Conservation (phyloP, 2,329 filamentous ascomycete genomes). For the Hortaea sp. region DNA sequence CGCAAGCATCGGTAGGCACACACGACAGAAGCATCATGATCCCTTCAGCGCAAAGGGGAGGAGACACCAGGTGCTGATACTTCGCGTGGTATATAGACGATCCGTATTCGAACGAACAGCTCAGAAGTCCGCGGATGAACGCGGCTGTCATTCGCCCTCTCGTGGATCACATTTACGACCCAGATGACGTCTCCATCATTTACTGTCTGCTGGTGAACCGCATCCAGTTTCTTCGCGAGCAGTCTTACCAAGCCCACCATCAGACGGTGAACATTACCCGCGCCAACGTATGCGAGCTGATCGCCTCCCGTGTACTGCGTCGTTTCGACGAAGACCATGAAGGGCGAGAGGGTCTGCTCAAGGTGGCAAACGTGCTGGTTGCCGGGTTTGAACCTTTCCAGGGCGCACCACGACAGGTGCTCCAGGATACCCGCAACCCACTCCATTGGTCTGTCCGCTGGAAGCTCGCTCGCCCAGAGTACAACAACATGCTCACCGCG, state of each 20-base stretch:
- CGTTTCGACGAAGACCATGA: constrained; percentile 70
- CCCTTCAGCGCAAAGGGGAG: too few species aligned
- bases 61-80: constrained; percentile 2
- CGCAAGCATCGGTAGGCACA: constrained; percentile 33
- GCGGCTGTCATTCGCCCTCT: constrained; percentile 67
- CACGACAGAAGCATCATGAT: neutral
- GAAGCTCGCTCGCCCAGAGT: constrained; percentile 32
- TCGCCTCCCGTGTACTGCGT: constrained; percentile 67
- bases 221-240: constrained; percentile 68
- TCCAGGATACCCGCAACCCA: constrained; percentile 44
- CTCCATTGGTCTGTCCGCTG: constrained; percentile 35
- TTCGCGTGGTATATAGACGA: constrained; percentile 36
- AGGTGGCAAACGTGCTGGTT: constrained; percentile 69
- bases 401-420: constrained; percentile 61
- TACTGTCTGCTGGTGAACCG: constrained; percentile 79
- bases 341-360: constrained; percentile 58
- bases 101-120: constrained; percentile 61
- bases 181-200: constrained; percentile 71
- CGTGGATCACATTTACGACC: constrained; percentile 73
- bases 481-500: constrained; percentile 58
- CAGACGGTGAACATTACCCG: constrained; percentile 73
- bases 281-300: constrained; percentile 67
- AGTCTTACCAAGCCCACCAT: constrained; percentile 63
- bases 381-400: constrained; percentile 80
- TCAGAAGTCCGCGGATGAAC: constrained; percentile 74